phyloP scores from a whole-genome alignment of 202 grass and related monocot species.

The Eragrostis tef region DNA sequence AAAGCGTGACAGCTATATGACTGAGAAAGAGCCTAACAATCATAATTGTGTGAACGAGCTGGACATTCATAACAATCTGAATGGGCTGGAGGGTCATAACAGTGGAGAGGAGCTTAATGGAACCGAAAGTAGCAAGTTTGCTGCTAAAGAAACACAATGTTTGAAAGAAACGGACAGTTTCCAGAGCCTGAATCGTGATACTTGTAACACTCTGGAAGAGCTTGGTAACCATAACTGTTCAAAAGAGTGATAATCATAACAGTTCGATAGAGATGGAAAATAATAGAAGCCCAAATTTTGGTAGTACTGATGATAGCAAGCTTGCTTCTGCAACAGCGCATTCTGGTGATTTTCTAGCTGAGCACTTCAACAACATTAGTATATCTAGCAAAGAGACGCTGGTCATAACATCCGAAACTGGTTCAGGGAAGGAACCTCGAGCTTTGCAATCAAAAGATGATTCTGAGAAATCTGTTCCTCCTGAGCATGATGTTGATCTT shows the following conservation, averaged over 20 bases:
- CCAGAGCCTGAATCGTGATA: constrained; percentile 18
- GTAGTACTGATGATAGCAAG: constrained; percentile 26
- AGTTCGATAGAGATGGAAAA: not conserved
- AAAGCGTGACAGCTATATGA: not conserved
- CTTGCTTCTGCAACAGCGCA: constrained; percentile 28
- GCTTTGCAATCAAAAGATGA: constrained; percentile 47
- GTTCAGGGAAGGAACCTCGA: constrained; percentile 45
- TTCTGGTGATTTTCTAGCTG: constrained; percentile 45
- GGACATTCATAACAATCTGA: too few relatives aligned
- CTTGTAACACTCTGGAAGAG: constrained; percentile 28
- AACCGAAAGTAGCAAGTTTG: constrained; percentile 39
- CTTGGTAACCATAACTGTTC: constrained; percentile 15
- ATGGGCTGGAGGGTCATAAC: not conserved
- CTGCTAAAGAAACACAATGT: constrained; percentile 32
- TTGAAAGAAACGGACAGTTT: not conserved
- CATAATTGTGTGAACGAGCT: not conserved
- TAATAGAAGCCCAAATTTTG: constrained; percentile 15
- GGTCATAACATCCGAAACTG: constrained; percentile 41
- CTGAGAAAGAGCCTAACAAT: constrained; percentile 23
- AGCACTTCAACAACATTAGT: constrained; percentile 43
- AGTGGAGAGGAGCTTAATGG: constrained; percentile 31
- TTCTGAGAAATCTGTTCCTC: constrained; percentile 42
- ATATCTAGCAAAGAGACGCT: constrained; percentile 48
- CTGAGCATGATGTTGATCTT: constrained; percentile 51
- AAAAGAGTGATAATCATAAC: constrained; percentile 20